phyloP scores from a whole-genome alignment of 2,329 filamentous ascomycete species.

The Sporothrix sp. region DNA sequence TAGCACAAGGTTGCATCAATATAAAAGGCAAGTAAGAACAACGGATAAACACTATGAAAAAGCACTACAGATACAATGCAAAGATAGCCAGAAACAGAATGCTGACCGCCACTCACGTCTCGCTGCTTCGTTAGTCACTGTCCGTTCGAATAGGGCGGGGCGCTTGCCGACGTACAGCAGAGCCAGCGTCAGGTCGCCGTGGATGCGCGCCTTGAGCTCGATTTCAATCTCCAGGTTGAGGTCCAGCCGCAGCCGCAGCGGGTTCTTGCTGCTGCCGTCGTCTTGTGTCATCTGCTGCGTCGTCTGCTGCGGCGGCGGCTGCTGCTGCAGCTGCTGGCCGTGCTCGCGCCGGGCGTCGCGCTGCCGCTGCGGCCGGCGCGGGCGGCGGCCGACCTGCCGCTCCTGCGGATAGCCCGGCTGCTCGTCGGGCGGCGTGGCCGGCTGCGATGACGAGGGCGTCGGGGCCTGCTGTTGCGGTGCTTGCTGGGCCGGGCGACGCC shows the following conservation, averaged over 20 bases:
- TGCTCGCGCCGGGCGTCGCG: constrained; percentile 6
- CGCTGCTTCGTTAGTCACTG: constrained; percentile 4
- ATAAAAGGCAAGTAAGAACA: no score
- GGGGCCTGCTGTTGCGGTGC: constrained; percentile 37
- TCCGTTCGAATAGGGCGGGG: neutral
- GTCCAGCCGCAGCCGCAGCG: constrained; percentile 60
- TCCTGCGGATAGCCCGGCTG: constrained; percentile 24
- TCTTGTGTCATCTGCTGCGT: constrained; percentile 18
- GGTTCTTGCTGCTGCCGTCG: constrained; percentile 37
- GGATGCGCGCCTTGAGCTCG: constrained; percentile 67
- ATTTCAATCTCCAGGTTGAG: constrained; percentile 73
- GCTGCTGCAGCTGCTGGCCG: constrained; percentile 19
- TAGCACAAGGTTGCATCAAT: no score
- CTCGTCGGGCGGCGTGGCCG: constrained; percentile 25
- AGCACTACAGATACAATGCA: no score
- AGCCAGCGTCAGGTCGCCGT: constrained; percentile 64
- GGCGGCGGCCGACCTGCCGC: constrained; percentile 15
- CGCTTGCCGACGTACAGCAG: constrained; percentile 59
- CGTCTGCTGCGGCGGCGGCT: constrained; percentile 18
- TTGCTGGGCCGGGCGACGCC: constrained; percentile 54
- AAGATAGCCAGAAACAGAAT: no score
- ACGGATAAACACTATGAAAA: no score
- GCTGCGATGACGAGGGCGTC: constrained; percentile 22
- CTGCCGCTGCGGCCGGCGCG: constrained; percentile 13
- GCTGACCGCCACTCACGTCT: neutral